Percentiles rank a stretch among this genome's conserved stretches.
These are phyloP conservation scores for Phytomonas sp. DNA, from an alignment of 208 protist species.

Conservation along the genomic window DNA sequence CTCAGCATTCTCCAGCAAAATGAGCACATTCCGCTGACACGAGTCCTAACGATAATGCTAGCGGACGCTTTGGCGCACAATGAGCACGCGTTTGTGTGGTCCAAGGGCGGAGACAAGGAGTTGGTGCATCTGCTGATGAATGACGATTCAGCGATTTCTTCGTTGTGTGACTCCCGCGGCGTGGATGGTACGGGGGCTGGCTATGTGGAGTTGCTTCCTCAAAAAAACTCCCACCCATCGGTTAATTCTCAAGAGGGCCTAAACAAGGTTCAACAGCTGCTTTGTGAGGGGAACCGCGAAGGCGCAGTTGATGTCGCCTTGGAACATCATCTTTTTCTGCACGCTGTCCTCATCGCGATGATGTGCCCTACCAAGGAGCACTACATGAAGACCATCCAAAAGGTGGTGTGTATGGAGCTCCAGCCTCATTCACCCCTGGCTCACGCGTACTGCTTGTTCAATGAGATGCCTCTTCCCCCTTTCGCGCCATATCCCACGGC, in stretches of 20 bases:
- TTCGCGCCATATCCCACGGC: slow-evolving; percentile 20
- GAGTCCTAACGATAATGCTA: slow-evolving; percentile 33
- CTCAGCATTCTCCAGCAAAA: slow-evolving; percentile 13
- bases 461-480: slow-evolving; percentile 55
- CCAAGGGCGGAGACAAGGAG: slow-evolving; percentile 26
- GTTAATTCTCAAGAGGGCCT: slow-evolving; percentile 19
- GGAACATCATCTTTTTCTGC: slow-evolving; percentile 35
- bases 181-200: not conserved
- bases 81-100: slow-evolving; percentile 32
- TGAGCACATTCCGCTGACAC: slow-evolving; percentile 17
- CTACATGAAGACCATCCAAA: slow-evolving; percentile 53
- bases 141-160: slow-evolving; percentile 10
- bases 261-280: slow-evolving; percentile 40
- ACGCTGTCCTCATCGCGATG: slow-evolving; percentile 83
- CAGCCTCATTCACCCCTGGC: slow-evolving; percentile 47
- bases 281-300: slow-evolving; percentile 53
- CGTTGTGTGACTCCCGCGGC: not conserved
- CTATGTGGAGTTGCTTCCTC: not conserved
- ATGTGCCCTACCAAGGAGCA: slow-evolving; percentile 75
- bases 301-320: slow-evolving; percentile 54
- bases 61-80: slow-evolving; percentile 29
- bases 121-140: slow-evolving; percentile 35
- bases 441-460: slow-evolving; percentile 79
- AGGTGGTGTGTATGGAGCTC: slow-evolving; percentile 49
- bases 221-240: slow-evolving; percentile 5